Conservation (phyloP, 139 green algal genomes). For the Raphidocelis subcapitata region DNA sequence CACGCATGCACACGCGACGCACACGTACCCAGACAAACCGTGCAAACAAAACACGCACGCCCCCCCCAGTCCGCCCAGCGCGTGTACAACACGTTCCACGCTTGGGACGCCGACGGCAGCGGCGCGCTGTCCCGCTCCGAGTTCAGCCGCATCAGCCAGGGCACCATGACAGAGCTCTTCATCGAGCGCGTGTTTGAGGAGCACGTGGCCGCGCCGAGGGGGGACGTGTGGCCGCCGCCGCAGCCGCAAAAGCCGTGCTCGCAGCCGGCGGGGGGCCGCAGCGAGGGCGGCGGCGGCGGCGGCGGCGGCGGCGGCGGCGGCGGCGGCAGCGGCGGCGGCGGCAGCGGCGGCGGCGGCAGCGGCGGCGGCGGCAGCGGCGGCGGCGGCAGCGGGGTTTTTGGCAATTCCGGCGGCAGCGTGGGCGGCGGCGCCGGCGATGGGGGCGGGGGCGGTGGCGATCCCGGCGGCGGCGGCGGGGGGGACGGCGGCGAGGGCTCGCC, state of each 20-base stretch:
- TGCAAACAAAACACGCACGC: too few relatives aligned
- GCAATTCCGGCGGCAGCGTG: too few relatives aligned
- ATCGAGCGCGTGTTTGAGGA: constrained; percentile 68
- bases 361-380: too few relatives aligned
- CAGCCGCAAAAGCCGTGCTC: neutral
- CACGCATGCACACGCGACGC: too few relatives aligned
- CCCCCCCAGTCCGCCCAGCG: constrained; percentile 36
- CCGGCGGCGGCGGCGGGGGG: too few relatives aligned
- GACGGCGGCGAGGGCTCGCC: too few relatives aligned
- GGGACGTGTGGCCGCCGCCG: constrained; percentile 1
- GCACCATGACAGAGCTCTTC: constrained; percentile 66
- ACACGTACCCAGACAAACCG: too few relatives aligned
- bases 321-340: neutral
- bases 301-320: neutral
- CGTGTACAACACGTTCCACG: constrained; percentile 57
- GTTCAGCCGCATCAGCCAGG: constrained; percentile 47
- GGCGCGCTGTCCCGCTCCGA: constrained; percentile 52
- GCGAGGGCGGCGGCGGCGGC: neutral
- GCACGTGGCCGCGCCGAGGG: constrained; percentile 37
- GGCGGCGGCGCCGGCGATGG: too few relatives aligned
- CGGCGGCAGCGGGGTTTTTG: too few relatives aligned
- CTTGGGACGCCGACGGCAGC: constrained; percentile 62
- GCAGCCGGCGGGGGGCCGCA: neutral
- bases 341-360: neutral
- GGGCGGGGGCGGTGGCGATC: too few relatives aligned